Conservation (phyloP, 768 basidiomycete species). For the Suillus luteus region DNA sequence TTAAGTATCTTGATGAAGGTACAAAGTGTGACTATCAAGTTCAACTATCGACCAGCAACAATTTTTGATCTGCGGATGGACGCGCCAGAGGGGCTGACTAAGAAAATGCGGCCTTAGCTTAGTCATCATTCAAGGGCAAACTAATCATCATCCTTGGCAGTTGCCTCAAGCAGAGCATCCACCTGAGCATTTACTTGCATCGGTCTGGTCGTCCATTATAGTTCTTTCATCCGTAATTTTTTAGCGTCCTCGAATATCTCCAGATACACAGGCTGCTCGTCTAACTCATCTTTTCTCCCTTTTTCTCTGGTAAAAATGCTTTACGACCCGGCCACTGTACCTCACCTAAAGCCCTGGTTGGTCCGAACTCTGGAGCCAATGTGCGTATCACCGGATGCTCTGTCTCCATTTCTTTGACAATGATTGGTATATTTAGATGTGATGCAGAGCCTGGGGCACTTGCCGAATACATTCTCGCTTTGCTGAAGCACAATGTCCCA, state of each 20-base stretch:
- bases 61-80: not conserved
- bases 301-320: conserved; percentile 48
- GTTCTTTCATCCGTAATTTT: not conserved
- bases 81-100: not conserved
- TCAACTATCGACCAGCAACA: not conserved
- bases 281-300: conserved; percentile 7
- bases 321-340: conserved; percentile 62
- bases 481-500: conserved; percentile 86
- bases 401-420: conserved; percentile 1
- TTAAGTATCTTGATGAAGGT: not conserved
- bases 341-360: conserved; percentile 85
- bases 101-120: not conserved
- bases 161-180: conserved; percentile 8
- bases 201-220: not conserved
- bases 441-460: conserved; percentile 95
- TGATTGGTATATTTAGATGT: conserved; percentile 59
- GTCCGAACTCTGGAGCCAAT: conserved; percentile 88
- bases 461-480: conserved; percentile 91
- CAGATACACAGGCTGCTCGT: conserved; percentile 13
- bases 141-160: conserved; percentile 4
- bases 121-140: conserved; percentile 7
- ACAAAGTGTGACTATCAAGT: not conserved
- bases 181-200: conserved; percentile 6
- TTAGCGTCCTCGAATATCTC: not conserved
- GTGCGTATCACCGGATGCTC: conserved; percentile 44